Evolutionary conservation across 2,329 filamentous ascomycete genomes (phyloP).

Genomic region (Penicillium janthinellum): DNA sequence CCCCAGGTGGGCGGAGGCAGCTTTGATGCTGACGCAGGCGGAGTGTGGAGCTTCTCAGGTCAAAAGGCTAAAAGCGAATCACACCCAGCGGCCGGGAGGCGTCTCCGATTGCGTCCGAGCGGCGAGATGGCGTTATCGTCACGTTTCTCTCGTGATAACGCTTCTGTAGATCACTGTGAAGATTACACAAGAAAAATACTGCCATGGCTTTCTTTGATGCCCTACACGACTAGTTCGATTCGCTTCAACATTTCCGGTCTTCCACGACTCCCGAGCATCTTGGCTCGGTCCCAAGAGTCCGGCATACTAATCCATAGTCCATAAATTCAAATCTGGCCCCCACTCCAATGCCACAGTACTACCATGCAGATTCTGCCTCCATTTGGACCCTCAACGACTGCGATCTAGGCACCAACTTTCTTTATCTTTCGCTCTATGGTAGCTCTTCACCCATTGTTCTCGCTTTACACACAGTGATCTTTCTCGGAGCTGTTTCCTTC

Average conservation of each 20-base stretch:
- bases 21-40: constrained; percentile 11
- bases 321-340: background rate
- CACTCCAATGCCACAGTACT: background rate
- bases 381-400: background rate
- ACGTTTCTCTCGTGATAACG: background rate
- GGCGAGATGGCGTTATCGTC: constrained; percentile 15
- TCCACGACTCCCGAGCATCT: background rate
- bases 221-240: too few relatives aligned
- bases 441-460: background rate
- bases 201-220: too few relatives aligned
- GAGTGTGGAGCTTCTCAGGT: constrained; percentile 10
- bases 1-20: constrained; percentile 2
- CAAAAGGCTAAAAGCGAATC: background rate
- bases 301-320: background rate
- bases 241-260: too few relatives aligned
- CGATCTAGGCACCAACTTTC: background rate
- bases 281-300: background rate
- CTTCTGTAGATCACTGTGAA: too few relatives aligned
- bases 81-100: constrained; percentile 17
- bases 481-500: background rate
- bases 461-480: background rate
- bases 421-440: background rate
- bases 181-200: too few relatives aligned
- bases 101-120: constrained; percentile 19
- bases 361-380: background rate